Evolutionary conservation across 1,284 basidiomycete species (phyloP).

Genomic region (Marasmius oreades): DNA sequence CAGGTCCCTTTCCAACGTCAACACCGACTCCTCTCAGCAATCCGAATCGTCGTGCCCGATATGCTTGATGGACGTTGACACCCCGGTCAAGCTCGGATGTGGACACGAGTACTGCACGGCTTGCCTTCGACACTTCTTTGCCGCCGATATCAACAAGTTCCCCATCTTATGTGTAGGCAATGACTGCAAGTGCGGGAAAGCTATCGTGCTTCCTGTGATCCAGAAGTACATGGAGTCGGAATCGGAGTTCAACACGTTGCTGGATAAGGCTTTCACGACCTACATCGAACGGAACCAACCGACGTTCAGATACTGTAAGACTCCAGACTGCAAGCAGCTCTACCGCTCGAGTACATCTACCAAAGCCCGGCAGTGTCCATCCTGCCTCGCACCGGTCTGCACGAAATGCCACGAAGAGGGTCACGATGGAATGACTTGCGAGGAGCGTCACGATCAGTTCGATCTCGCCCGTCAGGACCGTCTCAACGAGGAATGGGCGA

Average conservation of each 20-base stretch:
- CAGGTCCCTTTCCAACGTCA: conserved; percentile 29
- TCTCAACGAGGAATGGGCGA: conserved; percentile 40
- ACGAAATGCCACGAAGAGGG: conserved; percentile 45
- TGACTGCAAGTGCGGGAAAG: conserved; percentile 40
- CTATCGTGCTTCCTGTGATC: conserved; percentile 47
- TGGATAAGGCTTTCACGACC: conserved; percentile 40
- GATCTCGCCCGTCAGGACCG: conserved; percentile 40
- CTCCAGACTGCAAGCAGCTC: conserved; percentile 54
- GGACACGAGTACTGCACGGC: conserved; percentile 50
- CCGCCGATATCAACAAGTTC: conserved; percentile 38
- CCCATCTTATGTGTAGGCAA: conserved; percentile 52
- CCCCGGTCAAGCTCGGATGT: conserved; percentile 44
- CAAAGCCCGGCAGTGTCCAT: conserved; percentile 38
- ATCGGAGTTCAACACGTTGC: conserved; percentile 39
- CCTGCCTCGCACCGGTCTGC: conserved; percentile 51
- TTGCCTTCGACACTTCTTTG: conserved; percentile 49
- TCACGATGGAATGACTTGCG: conserved; percentile 50
- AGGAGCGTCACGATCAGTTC: conserved; percentile 30
- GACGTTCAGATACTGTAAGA: conserved; percentile 50
- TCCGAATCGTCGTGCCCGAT: conserved; percentile 41
- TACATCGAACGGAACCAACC: conserved; percentile 43
- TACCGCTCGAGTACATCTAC: conserved; percentile 37
- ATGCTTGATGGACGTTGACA: conserved; percentile 42
- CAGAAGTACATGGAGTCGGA: conserved; percentile 38
- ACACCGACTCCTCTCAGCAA: conserved; percentile 8